phyloP scores from a whole-genome alignment of 495 filamentous ascomycete species.

The Penicillium cataractarum region DNA sequence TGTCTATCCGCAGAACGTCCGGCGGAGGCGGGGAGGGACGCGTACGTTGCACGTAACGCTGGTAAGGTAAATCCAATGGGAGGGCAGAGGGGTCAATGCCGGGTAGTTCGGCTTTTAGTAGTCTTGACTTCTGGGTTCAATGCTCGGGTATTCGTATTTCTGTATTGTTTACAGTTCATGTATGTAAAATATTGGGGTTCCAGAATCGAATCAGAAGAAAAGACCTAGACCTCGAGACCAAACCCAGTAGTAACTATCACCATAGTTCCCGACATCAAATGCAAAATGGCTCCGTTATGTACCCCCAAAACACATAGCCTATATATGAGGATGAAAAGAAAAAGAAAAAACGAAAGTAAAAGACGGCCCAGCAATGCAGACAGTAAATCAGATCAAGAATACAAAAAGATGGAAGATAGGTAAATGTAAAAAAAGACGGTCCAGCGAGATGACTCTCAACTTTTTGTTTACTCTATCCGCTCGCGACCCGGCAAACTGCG shows the following conservation, averaged over 20 bases:
- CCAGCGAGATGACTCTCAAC: slow-evolving; percentile 12
- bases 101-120: slow-evolving; percentile 11
- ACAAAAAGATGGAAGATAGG: background rate
- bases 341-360: slow-evolving; percentile 1
- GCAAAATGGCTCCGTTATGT: slow-evolving; percentile 3
- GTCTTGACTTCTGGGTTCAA: background rate
- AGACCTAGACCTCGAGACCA: background rate
- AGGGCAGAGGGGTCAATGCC: background rate
- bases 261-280: slow-evolving; percentile 1
- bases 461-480: slow-evolving; percentile 16
- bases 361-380: slow-evolving; percentile 11
- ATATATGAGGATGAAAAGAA: background rate
- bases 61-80: background rate
- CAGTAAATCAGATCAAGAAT: background rate
- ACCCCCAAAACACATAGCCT: slow-evolving; percentile 3
- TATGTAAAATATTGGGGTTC: slow-evolving; percentile 6
- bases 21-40: background rate
- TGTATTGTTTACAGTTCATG: slow-evolving; percentile 3
- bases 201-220: too few species aligned
- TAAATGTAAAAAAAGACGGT: slow-evolving; percentile 2
- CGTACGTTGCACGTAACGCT: slow-evolving; percentile 4
- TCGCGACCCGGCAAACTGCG: slow-evolving; percentile 21
- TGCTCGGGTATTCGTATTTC: slow-evolving; percentile 5
- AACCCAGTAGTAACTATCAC: background rate
- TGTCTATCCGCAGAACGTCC: background rate